These are phyloP conservation scores for Xylaria intraflava DNA, from an alignment of 495 filamentous ascomycete species.

Conservation along the genomic window DNA sequence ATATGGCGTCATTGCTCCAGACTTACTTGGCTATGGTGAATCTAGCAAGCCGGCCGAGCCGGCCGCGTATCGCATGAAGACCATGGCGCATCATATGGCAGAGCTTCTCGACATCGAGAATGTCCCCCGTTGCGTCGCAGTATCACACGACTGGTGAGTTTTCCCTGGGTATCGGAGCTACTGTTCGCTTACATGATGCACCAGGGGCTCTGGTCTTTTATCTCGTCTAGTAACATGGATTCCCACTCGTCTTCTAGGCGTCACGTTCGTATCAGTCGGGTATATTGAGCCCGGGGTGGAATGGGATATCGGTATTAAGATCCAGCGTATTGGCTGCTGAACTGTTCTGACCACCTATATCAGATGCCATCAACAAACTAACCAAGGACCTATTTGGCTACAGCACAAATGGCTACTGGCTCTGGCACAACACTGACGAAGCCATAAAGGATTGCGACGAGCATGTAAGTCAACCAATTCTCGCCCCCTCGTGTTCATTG, in stretches of 20 bases:
- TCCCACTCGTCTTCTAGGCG: conserved; percentile 7
- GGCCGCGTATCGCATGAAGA: conserved; percentile 27
- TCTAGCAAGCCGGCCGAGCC: conserved; percentile 31
- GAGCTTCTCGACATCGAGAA: conserved; percentile 23
- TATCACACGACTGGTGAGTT: conserved; percentile 37
- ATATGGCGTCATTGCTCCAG: conserved; percentile 38
- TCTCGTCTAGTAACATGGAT: conserved; percentile 6
- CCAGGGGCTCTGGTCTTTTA: conserved; percentile 13
- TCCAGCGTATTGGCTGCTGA: too few species aligned
- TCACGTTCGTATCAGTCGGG: conserved; percentile 15
- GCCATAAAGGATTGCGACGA: not conserved
- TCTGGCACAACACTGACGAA: conserved; percentile 7
- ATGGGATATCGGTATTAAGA: conserved; percentile 15
- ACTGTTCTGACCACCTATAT: too few species aligned
- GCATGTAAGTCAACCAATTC: not conserved
- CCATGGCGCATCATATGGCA: conserved; percentile 28
- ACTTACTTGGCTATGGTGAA: conserved; percentile 40
- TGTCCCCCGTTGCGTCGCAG: conserved; percentile 20
- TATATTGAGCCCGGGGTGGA: conserved; percentile 7
- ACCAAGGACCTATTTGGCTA: conserved; percentile 11
- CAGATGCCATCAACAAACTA: conserved; percentile 9
- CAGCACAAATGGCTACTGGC: conserved; percentile 15
- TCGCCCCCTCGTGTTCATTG: not conserved
- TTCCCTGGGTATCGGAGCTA: too few species aligned
- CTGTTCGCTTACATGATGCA: too few species aligned